phyloP scores from a whole-genome alignment of 2,329 filamentous ascomycete species.

The Botrytis squamosa region DNA sequence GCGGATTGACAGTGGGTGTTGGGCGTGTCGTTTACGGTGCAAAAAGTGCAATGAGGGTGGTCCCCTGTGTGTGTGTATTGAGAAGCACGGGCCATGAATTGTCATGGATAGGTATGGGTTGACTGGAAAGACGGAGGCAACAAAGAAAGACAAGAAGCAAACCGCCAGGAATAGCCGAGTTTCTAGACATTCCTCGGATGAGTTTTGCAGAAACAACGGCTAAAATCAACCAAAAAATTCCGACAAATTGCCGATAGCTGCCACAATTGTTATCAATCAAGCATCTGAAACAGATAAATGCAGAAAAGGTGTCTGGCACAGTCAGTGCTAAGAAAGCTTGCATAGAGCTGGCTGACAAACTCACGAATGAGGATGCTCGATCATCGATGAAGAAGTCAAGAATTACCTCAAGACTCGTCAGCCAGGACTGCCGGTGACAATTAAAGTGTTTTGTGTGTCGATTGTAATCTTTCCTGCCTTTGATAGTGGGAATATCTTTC shows the following conservation, averaged over 20 bases:
- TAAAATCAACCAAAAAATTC: too few species aligned
- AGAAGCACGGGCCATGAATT: not conserved
- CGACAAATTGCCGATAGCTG: too few species aligned
- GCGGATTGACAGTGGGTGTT: not conserved
- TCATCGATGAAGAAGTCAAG: not conserved
- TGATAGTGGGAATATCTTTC: not conserved
- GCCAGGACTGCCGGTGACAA: not conserved
- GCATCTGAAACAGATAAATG: too few species aligned
- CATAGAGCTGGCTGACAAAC: too few species aligned
- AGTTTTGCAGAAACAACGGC: too few species aligned
- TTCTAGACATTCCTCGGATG: too few species aligned
- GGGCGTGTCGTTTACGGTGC: not conserved
- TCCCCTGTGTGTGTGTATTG: not conserved
- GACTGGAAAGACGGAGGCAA: not conserved
- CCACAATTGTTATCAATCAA: too few species aligned
- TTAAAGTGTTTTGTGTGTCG: not conserved
- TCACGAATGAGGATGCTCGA: too few species aligned
- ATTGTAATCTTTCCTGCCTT: not conserved
- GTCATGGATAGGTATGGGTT: not conserved
- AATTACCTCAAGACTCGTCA: not conserved
- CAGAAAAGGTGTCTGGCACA: too few species aligned
- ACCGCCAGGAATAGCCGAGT: not conserved
- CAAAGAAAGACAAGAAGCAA: not conserved
- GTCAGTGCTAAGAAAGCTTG: too few species aligned
- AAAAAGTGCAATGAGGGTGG: not conserved